phyloP scores from a whole-genome alignment of 139 green algal genomes.

The Chlorella ohadii region DNA sequence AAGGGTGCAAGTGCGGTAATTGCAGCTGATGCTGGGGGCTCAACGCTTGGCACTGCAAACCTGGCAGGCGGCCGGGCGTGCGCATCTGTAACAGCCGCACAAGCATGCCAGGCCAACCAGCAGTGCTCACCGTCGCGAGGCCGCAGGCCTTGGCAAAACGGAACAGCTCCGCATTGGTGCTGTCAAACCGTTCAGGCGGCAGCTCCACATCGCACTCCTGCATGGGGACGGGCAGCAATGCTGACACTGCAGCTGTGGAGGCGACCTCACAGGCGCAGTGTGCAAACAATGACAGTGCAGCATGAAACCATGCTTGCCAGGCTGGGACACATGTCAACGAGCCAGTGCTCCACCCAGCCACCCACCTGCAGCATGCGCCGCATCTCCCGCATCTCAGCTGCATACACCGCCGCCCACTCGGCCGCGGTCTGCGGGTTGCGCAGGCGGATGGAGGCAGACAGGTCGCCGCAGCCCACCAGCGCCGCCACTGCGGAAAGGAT shows the following conservation, averaged over 20 bases:
- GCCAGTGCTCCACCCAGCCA: too few species aligned
- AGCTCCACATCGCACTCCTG: conserved; percentile 41
- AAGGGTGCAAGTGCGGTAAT: not conserved
- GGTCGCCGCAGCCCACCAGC: not conserved
- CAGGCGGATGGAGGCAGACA: not conserved
- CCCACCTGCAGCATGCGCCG: conserved; percentile 47
- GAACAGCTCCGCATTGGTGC: conserved; percentile 54
- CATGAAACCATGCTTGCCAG: too few species aligned
- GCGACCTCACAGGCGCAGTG: too few species aligned
- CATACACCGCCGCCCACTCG: conserved; percentile 42
- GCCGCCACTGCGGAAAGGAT: not conserved
- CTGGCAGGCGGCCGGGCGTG: too few species aligned
- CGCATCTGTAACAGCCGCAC: too few species aligned
- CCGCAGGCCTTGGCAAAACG: conserved; percentile 49
- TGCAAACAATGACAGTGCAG: too few species aligned
- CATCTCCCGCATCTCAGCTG: conserved; percentile 54
- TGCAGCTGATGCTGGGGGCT: not conserved
- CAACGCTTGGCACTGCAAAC: too few species aligned
- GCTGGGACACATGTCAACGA: too few species aligned
- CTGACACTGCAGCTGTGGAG: too few species aligned
- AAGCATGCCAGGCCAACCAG: not conserved
- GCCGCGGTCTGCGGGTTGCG: conserved; percentile 37
- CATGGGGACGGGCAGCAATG: too few species aligned
- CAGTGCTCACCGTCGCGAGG: conserved; percentile 33
- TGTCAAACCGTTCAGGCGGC: conserved; percentile 35